These are phyloP conservation scores for Lithocarpus polystachyus DNA, from an alignment of 306 rosid genomes.

Conservation along the genomic window DNA sequence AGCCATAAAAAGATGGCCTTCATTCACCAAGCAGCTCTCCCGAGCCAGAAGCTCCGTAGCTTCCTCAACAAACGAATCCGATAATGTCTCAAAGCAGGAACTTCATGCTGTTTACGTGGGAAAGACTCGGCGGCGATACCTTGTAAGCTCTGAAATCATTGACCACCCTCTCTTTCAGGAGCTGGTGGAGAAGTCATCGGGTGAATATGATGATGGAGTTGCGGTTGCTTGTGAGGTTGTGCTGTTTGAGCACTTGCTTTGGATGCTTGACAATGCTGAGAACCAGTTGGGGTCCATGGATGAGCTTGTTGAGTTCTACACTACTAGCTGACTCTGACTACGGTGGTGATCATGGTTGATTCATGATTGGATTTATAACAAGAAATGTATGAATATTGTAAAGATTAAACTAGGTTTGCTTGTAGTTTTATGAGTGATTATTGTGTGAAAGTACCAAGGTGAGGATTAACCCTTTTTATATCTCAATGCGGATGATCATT, in stretches of 20 bases:
- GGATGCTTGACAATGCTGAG: conserved; percentile 81
- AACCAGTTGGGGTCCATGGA: conserved; percentile 75
- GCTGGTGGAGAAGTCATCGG: conserved; percentile 66
- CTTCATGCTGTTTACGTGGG: conserved; percentile 75
- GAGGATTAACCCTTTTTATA: conserved; percentile 10
- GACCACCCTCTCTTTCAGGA: conserved; percentile 82
- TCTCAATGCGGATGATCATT: conserved; percentile 2
- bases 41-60: conserved; percentile 45
- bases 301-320: conserved; percentile 79
- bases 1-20: conserved; percentile 76
- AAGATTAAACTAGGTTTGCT: conserved; percentile 13
- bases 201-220: conserved; percentile 27
- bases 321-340: conserved; percentile 41
- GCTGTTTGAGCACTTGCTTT: conserved; percentile 81
- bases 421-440: background rate
- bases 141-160: conserved; percentile 54
- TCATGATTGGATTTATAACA: background rate
- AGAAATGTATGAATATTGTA: conserved; percentile 17
- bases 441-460: background rate
- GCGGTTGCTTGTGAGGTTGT: conserved; percentile 81
- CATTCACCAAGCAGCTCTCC: conserved; percentile 62
- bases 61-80: conserved; percentile 8
- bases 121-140: conserved; percentile 65
- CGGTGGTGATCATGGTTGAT: background rate
- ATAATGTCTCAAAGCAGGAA: conserved; percentile 3